Conservation (phyloP, 2,329 filamentous ascomycete species). For the Verticillium tricorpus region DNA sequence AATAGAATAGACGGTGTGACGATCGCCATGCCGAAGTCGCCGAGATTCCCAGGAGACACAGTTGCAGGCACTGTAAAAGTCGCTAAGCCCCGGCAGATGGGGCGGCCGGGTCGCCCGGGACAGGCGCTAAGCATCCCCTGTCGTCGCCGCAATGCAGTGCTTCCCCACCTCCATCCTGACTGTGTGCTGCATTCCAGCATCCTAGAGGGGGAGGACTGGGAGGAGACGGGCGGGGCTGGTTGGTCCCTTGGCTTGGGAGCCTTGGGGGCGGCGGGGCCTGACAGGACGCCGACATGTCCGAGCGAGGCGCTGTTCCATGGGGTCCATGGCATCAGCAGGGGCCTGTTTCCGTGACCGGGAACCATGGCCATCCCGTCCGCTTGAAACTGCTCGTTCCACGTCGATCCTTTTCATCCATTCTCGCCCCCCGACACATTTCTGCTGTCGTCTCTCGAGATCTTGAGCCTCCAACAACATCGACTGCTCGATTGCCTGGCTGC, state of each 20-base stretch:
- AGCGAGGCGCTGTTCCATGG: not conserved
- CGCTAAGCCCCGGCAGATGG: not conserved
- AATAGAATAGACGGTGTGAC: too few species aligned
- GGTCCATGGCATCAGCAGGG: not conserved
- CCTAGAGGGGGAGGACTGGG: too few species aligned
- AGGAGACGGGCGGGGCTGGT: not conserved
- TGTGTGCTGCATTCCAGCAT: not conserved
- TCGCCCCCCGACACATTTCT: not conserved
- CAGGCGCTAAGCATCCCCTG: not conserved
- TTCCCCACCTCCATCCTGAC: not conserved
- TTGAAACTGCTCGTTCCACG: not conserved
- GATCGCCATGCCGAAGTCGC: not conserved
- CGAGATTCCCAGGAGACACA: not conserved
- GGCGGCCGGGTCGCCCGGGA: not conserved
- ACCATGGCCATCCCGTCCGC: not conserved
- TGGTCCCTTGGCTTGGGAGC: not conserved
- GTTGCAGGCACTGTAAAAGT: not conserved
- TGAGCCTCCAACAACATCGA: not conserved
- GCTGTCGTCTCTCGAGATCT: too few species aligned
- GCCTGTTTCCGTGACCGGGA: not conserved
- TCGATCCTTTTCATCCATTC: not conserved
- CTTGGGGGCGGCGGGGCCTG: not conserved
- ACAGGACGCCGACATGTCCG: not conserved
- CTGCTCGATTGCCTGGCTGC: too few species aligned
- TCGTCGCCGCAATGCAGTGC: not conserved